These are phyloP conservation scores for Plasmopara halstedii DNA, from an alignment of 352 stramenopile species.

Conservation along the genomic window DNA sequence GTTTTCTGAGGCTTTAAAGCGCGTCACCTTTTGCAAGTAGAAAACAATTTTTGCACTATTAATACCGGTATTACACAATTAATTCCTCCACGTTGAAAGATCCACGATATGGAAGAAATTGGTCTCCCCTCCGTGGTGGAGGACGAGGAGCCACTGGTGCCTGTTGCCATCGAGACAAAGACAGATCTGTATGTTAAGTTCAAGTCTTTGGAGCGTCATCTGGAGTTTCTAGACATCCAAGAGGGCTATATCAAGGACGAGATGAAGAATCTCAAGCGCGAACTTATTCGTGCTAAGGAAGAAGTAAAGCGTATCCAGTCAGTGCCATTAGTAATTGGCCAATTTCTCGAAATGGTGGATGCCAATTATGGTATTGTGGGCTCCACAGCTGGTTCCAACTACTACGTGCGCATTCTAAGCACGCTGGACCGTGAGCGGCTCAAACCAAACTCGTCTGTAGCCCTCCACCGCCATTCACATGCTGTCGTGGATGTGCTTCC, in stretches of 20 bases:
- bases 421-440: conserved; percentile 98
- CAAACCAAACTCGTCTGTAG: conserved; percentile 98
- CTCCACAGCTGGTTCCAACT: conserved; percentile 96
- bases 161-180: conserved; percentile 49
- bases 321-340: conserved; percentile 99
- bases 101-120: conserved; percentile 72
- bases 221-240: conserved; percentile 84
- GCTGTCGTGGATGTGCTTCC: conserved; percentile 98
- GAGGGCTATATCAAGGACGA: conserved; percentile 99
- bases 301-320: conserved; percentile 99
- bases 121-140: conserved; percentile 25
- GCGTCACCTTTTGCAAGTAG: background rate
- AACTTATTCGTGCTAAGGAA: conserved; percentile 98
- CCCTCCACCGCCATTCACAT: conserved; percentile 97
- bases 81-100: background rate
- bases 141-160: conserved; percentile 51
- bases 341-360: conserved; percentile 99
- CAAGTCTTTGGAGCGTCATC: conserved; percentile 70
- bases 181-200: conserved; percentile 72
- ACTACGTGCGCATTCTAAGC: conserved; percentile 98
- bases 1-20: no score
- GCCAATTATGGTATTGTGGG: conserved; percentile 99
- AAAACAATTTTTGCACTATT: background rate
- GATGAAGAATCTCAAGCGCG: conserved; percentile 99
- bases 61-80: background rate